Percentiles rank a stretch among this genome's conserved stretches.
These are phyloP conservation scores for Dothidotthia symphoricarpi DNA, from an alignment of 2,329 filamentous ascomycete genomes.

Conservation along the genomic window DNA sequence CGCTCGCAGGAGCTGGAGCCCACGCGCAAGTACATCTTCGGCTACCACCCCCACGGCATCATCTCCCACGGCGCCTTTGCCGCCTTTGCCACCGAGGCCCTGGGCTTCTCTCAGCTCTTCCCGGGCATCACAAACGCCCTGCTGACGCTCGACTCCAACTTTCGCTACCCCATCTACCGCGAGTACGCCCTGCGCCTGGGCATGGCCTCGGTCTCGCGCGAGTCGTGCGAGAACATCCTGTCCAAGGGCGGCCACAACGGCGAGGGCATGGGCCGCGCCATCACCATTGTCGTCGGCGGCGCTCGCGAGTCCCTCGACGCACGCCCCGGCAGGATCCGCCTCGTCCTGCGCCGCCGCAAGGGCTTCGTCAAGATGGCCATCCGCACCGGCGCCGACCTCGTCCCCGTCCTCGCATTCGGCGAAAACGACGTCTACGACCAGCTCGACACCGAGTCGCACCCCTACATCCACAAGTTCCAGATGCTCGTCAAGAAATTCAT, in stretches of 20 bases:
- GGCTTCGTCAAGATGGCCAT: conserved; percentile 94
- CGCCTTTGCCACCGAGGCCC: conserved; percentile 84
- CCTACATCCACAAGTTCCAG: conserved; percentile 76
- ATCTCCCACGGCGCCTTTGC: conserved; percentile 95
- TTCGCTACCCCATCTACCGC: conserved; percentile 87
- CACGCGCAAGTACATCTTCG: conserved; percentile 90
- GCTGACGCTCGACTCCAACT: conserved; percentile 92
- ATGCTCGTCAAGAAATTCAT: conserved; percentile 79
- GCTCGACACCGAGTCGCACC: conserved; percentile 72
- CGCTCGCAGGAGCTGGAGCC: conserved; percentile 76
- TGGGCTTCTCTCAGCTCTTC: conserved; percentile 83
- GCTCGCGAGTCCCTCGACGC: conserved; percentile 90
- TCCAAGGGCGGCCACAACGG: conserved; percentile 72
- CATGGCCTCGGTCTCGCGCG: conserved; percentile 81
- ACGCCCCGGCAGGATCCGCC: conserved; percentile 69
- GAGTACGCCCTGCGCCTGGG: conserved; percentile 92
- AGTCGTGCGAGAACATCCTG: conserved; percentile 86
- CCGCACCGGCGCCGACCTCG: conserved; percentile 86
- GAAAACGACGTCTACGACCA: conserved; percentile 97
- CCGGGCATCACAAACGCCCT: conserved; percentile 93
- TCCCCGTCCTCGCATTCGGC: conserved; percentile 88
- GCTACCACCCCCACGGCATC: conserved; percentile 96
- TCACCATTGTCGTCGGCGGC: conserved; percentile 93
- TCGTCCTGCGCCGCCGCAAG: conserved; percentile 80
- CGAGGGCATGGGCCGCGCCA: conserved; percentile 89